These are phyloP conservation scores for Dictyophora rubrovolvata DNA, from an alignment of 768 basidiomycete species.

Conservation along the genomic window DNA sequence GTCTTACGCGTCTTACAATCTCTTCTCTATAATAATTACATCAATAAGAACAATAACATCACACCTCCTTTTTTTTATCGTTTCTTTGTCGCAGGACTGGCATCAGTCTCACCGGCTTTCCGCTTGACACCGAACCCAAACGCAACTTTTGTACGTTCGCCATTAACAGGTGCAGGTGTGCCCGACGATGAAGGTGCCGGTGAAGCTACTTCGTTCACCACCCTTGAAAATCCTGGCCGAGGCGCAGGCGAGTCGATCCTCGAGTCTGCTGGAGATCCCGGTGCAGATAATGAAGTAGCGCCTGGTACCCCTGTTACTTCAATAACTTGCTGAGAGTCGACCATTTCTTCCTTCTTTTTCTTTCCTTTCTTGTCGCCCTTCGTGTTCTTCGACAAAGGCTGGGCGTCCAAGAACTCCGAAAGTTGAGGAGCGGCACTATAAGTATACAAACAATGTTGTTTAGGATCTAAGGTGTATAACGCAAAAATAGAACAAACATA, in stretches of 20 bases:
- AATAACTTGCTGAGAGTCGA: conserved; percentile 31
- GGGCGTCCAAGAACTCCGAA: conserved; percentile 68
- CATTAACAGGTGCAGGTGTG: conserved; percentile 39
- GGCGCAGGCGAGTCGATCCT: conserved; percentile 53
- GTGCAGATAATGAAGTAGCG: conserved; percentile 29
- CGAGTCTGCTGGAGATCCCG: conserved; percentile 25
- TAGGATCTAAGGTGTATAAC: background rate
- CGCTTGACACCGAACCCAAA: conserved; percentile 74
- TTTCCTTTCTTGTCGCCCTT: conserved; percentile 76
- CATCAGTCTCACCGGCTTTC: conserved; percentile 59
- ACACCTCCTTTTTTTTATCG: conserved; percentile 16
- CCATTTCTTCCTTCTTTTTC: conserved; percentile 56
- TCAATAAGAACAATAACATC: background rate
- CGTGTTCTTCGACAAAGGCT: conserved; percentile 74
- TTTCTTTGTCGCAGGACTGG: conserved; percentile 55
- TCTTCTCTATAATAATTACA: background rate
- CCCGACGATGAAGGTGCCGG: conserved; percentile 33
- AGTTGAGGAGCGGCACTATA: conserved; percentile 79
- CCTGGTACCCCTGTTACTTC: conserved; percentile 43
- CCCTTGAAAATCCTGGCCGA: conserved; percentile 68
- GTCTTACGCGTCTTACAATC: background rate
- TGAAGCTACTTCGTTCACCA: conserved; percentile 46
- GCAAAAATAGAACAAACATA: conserved; percentile 27
- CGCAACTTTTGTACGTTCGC: conserved; percentile 63
- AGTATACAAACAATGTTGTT: conserved; percentile 10